A percentile compares a stretch with the other conserved stretches of the same genome.
These are phyloP conservation scores for Pseudocercospora crystallina DNA, from an alignment of 2,329 filamentous ascomycete species.

Conservation along the genomic window DNA sequence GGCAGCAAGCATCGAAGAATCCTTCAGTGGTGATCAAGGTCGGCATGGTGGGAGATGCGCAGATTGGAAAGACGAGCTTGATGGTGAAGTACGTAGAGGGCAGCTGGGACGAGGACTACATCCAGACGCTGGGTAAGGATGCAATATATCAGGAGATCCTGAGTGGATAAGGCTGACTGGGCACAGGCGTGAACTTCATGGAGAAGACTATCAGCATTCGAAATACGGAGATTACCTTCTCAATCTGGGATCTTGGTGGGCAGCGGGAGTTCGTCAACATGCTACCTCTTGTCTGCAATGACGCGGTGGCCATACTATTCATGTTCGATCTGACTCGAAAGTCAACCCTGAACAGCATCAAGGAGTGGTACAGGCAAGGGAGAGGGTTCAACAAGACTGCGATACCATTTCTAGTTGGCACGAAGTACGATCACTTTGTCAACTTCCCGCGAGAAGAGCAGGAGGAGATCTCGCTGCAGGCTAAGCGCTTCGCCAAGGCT, in stretches of 20 bases:
- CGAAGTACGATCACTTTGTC: slow-evolving; percentile 99
- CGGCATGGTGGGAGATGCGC: slow-evolving; percentile 97
- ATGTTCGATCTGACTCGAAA: slow-evolving; percentile 99
- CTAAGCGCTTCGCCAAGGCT: slow-evolving; percentile 91
- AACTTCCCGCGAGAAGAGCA: slow-evolving; percentile 97
- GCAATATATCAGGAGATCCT: not conserved
- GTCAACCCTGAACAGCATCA: slow-evolving; percentile 98
- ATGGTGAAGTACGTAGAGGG: slow-evolving; percentile 99
- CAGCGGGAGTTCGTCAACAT: slow-evolving; percentile 99
- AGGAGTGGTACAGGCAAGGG: slow-evolving; percentile 98
- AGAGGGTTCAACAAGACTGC: slow-evolving; percentile 99
- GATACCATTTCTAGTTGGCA: slow-evolving; percentile 96
- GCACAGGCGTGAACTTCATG: slow-evolving; percentile 93
- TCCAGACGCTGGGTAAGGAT: slow-evolving; percentile 79
- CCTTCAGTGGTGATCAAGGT: slow-evolving; percentile 93
- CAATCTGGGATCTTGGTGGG: slow-evolving; percentile 97
- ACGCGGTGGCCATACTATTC: slow-evolving; percentile 96
- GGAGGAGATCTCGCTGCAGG: slow-evolving; percentile 97
- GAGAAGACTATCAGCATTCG: slow-evolving; percentile 99
- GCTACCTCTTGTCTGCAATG: slow-evolving; percentile 98
- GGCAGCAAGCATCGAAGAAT: slow-evolving; percentile 48
- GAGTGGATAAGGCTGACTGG: slow-evolving; percentile 7
- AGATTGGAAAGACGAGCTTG: slow-evolving; percentile 97
- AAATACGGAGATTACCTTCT: slow-evolving; percentile 99
- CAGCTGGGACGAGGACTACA: slow-evolving; percentile 99